Percentiles rank a stretch among this genome's conserved stretches.
Evolutionary conservation across 768 basidiomycete genomes (phyloP).

Genomic region (Hemileccinum rubropunctum): DNA sequence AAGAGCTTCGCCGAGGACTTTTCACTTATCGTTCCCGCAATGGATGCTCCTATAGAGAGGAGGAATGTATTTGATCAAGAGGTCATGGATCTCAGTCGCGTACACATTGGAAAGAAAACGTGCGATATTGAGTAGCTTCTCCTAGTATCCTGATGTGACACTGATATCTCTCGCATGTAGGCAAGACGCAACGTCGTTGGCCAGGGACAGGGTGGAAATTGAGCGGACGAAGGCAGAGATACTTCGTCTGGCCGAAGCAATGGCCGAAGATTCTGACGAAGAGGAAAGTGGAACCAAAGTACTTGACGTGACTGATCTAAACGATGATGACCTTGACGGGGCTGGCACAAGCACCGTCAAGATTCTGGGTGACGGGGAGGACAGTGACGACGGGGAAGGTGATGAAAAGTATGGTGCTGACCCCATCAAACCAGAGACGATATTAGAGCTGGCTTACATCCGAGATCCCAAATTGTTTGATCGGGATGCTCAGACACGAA

Average conservation of each 20-base stretch:
- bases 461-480: slow-evolving; percentile 74
- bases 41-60: slow-evolving; percentile 40
- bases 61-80: slow-evolving; percentile 78
- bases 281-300: slow-evolving; percentile 38
- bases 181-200: slow-evolving; percentile 41
- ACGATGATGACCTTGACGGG: slow-evolving; percentile 56
- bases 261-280: slow-evolving; percentile 64
- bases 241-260: slow-evolving; percentile 67
- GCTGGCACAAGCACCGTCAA: slow-evolving; percentile 41
- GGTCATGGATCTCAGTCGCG: slow-evolving; percentile 55
- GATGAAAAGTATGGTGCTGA: slow-evolving; percentile 25
- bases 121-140: slow-evolving; percentile 27
- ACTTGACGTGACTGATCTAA: slow-evolving; percentile 38
- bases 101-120: slow-evolving; percentile 68
- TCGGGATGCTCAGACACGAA: slow-evolving; percentile 67
- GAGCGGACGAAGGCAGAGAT: slow-evolving; percentile 83
- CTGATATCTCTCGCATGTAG: slow-evolving; percentile 28
- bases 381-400: slow-evolving; percentile 38
- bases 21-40: not conserved
- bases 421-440: slow-evolving; percentile 48
- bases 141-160: not conserved
- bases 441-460: slow-evolving; percentile 77
- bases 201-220: slow-evolving; percentile 58
- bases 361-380: slow-evolving; percentile 59
- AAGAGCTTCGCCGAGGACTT: slow-evolving; percentile 1